Evolutionary conservation across 192 early-diverging fungal genomes (phyloP).

Genomic region (Rhizophlyctis rosea): DNA sequence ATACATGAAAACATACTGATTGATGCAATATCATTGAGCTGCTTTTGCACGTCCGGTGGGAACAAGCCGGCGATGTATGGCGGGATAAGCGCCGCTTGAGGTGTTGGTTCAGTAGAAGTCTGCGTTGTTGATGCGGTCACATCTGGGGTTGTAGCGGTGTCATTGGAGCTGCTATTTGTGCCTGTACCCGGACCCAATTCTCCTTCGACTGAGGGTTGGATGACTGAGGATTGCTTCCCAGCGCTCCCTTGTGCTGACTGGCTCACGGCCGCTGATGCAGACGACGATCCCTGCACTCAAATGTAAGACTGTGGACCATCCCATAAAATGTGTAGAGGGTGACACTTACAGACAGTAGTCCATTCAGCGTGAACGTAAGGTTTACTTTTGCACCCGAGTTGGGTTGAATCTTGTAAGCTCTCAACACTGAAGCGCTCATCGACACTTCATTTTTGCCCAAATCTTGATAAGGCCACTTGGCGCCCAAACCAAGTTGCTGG

Average conservation of each 20-base stretch:
- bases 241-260: neutral
- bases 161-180: neutral
- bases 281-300: neutral
- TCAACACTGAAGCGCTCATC: slow-evolving; percentile 17
- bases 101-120: too few species aligned
- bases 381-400: slow-evolving; percentile 16
- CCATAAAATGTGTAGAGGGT: neutral
- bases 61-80: too few species aligned
- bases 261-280: neutral
- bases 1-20: too few species aligned
- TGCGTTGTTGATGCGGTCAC: too few species aligned
- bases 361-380: slow-evolving; percentile 14
- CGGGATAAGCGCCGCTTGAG: too few species aligned
- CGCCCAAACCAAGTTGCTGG: slow-evolving; percentile 25
- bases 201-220: neutral
- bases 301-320: neutral
- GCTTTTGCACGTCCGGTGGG: too few species aligned
- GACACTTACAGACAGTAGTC: neutral
- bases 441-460: slow-evolving; percentile 25
- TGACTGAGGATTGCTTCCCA: too few species aligned
- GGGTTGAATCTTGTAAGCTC: slow-evolving; percentile 23
- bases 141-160: neutral
- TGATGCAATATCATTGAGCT: too few species aligned
- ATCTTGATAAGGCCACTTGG: slow-evolving; percentile 23
- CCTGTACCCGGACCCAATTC: neutral